These are phyloP conservation scores for Pugionium dolabratum DNA, from an alignment of 345 rosid species.

Conservation along the genomic window DNA sequence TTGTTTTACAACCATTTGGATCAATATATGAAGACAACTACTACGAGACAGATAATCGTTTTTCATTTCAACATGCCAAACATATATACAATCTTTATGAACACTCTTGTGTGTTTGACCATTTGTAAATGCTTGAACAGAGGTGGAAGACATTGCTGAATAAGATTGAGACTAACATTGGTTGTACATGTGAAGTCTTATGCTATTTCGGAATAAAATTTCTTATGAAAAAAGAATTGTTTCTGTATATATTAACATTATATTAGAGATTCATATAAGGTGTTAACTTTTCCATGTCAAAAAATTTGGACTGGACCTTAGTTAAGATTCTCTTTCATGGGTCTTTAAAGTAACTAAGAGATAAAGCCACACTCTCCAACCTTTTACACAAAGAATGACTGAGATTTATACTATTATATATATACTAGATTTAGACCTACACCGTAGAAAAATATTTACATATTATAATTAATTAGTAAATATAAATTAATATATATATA, in stretches of 20 bases:
- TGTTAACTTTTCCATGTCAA: conserved; percentile 21
- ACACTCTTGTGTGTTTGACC: too few species aligned
- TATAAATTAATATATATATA: too few species aligned
- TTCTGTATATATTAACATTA: not conserved
- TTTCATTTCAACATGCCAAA: conserved; percentile 1
- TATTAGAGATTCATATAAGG: not conserved
- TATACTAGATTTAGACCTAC: too few species aligned
- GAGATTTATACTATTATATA: conserved; percentile 16
- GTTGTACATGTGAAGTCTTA: too few species aligned
- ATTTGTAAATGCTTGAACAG: too few species aligned
- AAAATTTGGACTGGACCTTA: conserved; percentile 34
- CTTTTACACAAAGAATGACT: conserved; percentile 41
- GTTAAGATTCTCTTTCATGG: conserved; percentile 40
- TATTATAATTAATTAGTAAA: too few species aligned
- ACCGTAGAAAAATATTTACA: too few species aligned
- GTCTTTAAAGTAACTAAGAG: conserved; percentile 42
- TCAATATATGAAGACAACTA: conserved; percentile 35
- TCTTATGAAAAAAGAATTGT: too few species aligned
- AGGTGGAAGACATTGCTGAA: too few species aligned
- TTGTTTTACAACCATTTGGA: conserved; percentile 38
- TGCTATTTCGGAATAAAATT: too few species aligned
- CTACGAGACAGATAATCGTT: conserved; percentile 34
- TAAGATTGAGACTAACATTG: too few species aligned
- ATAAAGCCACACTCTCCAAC: conserved; percentile 37
- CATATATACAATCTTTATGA: too few species aligned